Percentiles rank a stretch among this genome's conserved stretches.
These are phyloP conservation scores for Gloeostereum incarnatum DNA, from an alignment of 768 basidiomycete species.

Conservation along the genomic window DNA sequence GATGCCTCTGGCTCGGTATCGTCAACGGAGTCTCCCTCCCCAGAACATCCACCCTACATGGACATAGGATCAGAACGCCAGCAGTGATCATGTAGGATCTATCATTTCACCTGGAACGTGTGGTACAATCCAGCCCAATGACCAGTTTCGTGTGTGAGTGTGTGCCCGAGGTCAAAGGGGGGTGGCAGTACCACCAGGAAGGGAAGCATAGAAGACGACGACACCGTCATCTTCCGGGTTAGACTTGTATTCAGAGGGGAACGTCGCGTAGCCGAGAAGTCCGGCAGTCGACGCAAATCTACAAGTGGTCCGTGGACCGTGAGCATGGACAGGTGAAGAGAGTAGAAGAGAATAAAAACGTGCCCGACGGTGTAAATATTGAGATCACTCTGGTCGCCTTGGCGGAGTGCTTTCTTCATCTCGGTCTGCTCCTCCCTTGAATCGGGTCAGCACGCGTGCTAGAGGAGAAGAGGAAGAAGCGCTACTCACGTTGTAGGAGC, in stretches of 20 bases:
- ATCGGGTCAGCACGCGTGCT: too few species aligned
- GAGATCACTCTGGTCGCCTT: constrained; percentile 24
- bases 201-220: constrained; percentile 23
- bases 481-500: constrained; percentile 16
- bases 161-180: constrained; percentile 34
- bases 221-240: constrained; percentile 36
- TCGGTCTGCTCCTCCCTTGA: constrained; percentile 18
- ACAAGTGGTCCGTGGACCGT: too few species aligned
- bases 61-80: neutral
- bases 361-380: constrained; percentile 29
- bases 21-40: constrained; percentile 1
- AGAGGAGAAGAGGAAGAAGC: neutral
- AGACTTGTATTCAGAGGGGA: constrained; percentile 28
- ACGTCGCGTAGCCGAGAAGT: constrained; percentile 40
- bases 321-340: constrained; percentile 10
- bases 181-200: constrained; percentile 29
- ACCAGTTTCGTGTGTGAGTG: constrained; percentile 39
- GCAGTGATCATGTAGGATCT: neutral
- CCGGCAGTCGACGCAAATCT: constrained; percentile 19
- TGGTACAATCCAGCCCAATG: constrained; percentile 43
- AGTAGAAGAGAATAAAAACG: constrained; percentile 10
- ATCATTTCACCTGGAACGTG: constrained; percentile 35
- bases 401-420: constrained; percentile 27
- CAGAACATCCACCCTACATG: neutral
- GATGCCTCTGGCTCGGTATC: constrained; percentile 29